These are phyloP conservation scores for Usnea hakonensis DNA, from an alignment of 495 filamentous ascomycete species.

Conservation along the genomic window DNA sequence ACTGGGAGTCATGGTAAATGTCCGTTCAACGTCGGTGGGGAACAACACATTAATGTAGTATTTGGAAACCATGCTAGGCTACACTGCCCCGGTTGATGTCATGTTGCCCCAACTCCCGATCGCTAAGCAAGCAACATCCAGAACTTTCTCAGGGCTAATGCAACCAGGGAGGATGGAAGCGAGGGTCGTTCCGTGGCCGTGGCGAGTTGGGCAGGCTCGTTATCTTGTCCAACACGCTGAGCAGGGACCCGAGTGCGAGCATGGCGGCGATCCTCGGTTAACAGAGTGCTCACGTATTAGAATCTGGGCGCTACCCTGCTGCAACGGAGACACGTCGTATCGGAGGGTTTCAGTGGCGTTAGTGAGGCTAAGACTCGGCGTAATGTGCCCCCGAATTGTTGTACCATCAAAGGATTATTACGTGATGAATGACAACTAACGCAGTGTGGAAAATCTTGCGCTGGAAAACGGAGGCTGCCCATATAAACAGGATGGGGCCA, in stretches of 20 bases:
- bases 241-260: background rate
- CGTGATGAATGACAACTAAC: background rate
- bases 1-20: background rate
- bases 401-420: background rate
- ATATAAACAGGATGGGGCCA: background rate
- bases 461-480: background rate
- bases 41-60: background rate
- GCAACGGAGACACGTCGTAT: background rate
- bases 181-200: background rate
- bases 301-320: background rate
- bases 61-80: background rate
- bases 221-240: background rate
- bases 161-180: background rate
- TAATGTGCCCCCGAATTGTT: background rate
- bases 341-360: background rate
- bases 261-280: accelerated
- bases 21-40: background rate
- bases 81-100: too few species aligned
- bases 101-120: background rate
- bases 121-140: background rate
- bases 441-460: background rate
- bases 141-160: background rate
- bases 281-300: background rate
- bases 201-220: background rate
- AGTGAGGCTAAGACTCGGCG: background rate